Evolutionary conservation across 768 basidiomycete species (phyloP).

Genomic region (Macrolepiota dolichaula): DNA sequence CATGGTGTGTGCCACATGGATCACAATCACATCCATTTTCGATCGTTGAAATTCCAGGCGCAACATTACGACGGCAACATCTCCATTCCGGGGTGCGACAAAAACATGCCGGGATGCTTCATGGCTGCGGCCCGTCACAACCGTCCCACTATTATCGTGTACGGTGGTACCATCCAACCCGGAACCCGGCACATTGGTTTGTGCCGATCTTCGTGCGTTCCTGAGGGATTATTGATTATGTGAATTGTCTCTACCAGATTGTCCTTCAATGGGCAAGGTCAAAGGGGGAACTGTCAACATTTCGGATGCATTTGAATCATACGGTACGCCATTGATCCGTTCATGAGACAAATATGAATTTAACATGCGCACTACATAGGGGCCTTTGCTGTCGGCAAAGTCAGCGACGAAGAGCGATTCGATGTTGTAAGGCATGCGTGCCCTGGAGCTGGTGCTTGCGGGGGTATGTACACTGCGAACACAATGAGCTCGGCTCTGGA

Average conservation of each 20-base stretch:
- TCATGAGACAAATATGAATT: background rate
- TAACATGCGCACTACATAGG: conserved; percentile 34
- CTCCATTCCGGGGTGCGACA: conserved; percentile 85
- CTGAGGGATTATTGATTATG: background rate
- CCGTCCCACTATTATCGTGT: conserved; percentile 83
- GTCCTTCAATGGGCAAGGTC: conserved; percentile 71
- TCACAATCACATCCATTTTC: background rate
- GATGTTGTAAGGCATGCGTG: conserved; percentile 87
- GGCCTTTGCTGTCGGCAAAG: conserved; percentile 72
- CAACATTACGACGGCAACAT: conserved; percentile 90
- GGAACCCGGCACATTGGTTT: conserved; percentile 68
- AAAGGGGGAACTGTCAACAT: conserved; percentile 85
- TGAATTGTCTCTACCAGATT: conserved; percentile 41
- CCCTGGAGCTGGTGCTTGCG: conserved; percentile 81
- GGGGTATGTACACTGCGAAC: conserved; percentile 90
- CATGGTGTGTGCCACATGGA: conserved; percentile 23
- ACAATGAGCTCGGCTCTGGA: conserved; percentile 87
- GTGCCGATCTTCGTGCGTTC: conserved; percentile 18
- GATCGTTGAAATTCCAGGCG: conserved; percentile 39
- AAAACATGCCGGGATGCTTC: conserved; percentile 90
- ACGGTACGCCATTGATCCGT: conserved; percentile 39
- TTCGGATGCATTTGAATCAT: conserved; percentile 82
- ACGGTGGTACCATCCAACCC: conserved; percentile 81
- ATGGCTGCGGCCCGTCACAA: conserved; percentile 87
- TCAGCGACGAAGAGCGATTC: conserved; percentile 75